phyloP scores from a whole-genome alignment of 2,329 filamentous ascomycete genomes.

The Cladosporium phlei region DNA sequence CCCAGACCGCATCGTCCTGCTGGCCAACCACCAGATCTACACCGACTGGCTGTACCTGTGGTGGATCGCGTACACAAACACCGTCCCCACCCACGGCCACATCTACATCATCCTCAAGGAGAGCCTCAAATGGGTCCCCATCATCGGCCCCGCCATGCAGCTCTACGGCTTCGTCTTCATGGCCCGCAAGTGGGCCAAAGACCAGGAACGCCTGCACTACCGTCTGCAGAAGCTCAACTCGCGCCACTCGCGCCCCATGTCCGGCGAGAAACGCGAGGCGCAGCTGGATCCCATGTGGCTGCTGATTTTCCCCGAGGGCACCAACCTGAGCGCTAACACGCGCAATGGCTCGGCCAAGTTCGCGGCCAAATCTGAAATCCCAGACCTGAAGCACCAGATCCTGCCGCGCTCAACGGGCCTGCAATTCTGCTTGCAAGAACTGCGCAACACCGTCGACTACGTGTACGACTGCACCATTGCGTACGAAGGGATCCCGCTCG shows the following conservation, averaged over 20 bases:
- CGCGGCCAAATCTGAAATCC: constrained; percentile 67
- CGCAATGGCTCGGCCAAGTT: constrained; percentile 65
- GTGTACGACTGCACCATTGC: constrained; percentile 92
- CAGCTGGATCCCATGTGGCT: constrained; percentile 72
- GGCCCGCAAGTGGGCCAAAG: constrained; percentile 81
- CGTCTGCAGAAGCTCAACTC: constrained; percentile 67
- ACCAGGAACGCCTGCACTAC: constrained; percentile 69
- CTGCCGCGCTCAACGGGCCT: constrained; percentile 76
- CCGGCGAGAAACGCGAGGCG: constrained; percentile 26
- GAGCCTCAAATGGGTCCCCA: constrained; percentile 75
- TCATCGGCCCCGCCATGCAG: constrained; percentile 77
- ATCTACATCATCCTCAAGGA: constrained; percentile 89
- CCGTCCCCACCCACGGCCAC: constrained; percentile 66
- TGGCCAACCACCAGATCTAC: constrained; percentile 73
- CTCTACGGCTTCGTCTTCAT: constrained; percentile 89
- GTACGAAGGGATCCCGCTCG: constrained; percentile 86
- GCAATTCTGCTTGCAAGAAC: constrained; percentile 71
- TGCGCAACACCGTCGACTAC: constrained; percentile 70
- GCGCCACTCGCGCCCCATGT: constrained; percentile 34
- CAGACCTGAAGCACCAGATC: constrained; percentile 66
- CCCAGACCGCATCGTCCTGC: constrained; percentile 72
- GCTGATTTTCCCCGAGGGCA: constrained; percentile 81
- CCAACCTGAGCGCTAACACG: constrained; percentile 72
- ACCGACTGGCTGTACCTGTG: constrained; percentile 92
- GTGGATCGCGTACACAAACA: constrained; percentile 77